Evolutionary conservation across 139 green algal genomes (phyloP).

Genomic region (Chlamydomonas sphaeroides): DNA sequence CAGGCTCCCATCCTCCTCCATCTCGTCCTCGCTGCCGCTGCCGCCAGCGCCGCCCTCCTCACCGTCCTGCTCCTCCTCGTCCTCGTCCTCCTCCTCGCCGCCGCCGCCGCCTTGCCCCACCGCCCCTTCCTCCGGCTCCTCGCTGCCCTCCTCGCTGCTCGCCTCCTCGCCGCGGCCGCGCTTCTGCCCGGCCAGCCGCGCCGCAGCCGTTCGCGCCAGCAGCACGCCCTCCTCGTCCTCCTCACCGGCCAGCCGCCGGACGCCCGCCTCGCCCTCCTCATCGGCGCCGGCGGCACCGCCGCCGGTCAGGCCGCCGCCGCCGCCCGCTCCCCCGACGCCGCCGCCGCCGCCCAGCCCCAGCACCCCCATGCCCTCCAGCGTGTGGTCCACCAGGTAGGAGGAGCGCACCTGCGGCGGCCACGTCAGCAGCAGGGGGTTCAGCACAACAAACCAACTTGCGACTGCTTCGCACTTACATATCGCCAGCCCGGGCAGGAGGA

Average conservation of each 20-base stretch:
- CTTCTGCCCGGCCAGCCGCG: background rate
- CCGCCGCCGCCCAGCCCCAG: slow-evolving; percentile 4
- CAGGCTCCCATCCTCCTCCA: too few relatives aligned
- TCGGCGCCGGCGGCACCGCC: background rate
- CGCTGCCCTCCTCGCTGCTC: background rate
- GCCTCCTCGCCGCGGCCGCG: background rate
- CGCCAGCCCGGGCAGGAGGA: too few relatives aligned
- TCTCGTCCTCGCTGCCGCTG: background rate
- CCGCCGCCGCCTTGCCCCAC: background rate
- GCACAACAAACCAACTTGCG: too few relatives aligned
- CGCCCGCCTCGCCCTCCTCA: slow-evolving; percentile 12
- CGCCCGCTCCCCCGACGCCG: too few relatives aligned
- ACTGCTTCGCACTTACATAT: too few relatives aligned
- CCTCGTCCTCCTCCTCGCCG: background rate
- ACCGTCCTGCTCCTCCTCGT: background rate
- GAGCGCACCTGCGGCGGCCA: slow-evolving; percentile 59
- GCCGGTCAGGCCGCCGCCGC: too few relatives aligned
- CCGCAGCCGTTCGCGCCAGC: background rate
- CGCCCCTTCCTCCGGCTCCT: background rate
- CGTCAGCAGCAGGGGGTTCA: too few relatives aligned
- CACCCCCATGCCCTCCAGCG: slow-evolving; percentile 81
- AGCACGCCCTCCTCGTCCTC: slow-evolving; percentile 31
- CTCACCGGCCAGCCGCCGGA: background rate
- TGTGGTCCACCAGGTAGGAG: slow-evolving; percentile 90
- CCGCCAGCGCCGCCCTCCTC: background rate